Evolutionary conservation across 352 stramenopile species (phyloP), one percentile per base, ranked within the genome.

Genomic region (Phytophthora podocarpi): DNA sequence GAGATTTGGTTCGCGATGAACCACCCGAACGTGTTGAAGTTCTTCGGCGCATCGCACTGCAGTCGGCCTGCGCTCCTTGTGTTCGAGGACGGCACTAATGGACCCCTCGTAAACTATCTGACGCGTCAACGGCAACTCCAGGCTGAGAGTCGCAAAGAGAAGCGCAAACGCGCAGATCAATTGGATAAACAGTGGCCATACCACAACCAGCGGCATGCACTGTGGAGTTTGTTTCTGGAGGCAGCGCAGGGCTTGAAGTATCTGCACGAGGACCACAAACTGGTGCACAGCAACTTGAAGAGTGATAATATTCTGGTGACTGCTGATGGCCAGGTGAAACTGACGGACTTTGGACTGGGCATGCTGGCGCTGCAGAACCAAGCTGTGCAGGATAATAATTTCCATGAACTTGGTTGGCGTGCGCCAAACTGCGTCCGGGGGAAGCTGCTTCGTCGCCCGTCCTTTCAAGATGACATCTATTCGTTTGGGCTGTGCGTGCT

Each of bases 291-390:
- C 16, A 82, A 91, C 28, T 24, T 91, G 20, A 88, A 87, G 47
- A 76, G 61, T 2, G 64, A 82, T 36, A 90, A 96, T 40, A 72
- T 95, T 23, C 59, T 95, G 11, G 56, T 95, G 1, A 68, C 64
- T 24, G 48, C 53, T 5, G 60, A 82, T 20, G 70, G 78, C 4
- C 61, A 81, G 2, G 78, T 85, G 23, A 93, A 94, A 43, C 71
- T 96, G n/a, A 73, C 78, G 1, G 84, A 94, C 59, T 93, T 93
- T 70, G 82, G 83, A 8, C 55, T 70, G 21, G 66, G 70, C 10
- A 54, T 73, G n/a, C 53, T 70, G 15, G 52, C 55, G 18, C 16
- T 75, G 45, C 66, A 75, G 31, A 64, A 68, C 34, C 36, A 63
- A 34, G 32, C 56, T 11, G 11, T 61, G 7, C 49, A 54, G 46